Conservation (phyloP, 805 yeast species). For the Hermanozyma aechmeae region DNA sequence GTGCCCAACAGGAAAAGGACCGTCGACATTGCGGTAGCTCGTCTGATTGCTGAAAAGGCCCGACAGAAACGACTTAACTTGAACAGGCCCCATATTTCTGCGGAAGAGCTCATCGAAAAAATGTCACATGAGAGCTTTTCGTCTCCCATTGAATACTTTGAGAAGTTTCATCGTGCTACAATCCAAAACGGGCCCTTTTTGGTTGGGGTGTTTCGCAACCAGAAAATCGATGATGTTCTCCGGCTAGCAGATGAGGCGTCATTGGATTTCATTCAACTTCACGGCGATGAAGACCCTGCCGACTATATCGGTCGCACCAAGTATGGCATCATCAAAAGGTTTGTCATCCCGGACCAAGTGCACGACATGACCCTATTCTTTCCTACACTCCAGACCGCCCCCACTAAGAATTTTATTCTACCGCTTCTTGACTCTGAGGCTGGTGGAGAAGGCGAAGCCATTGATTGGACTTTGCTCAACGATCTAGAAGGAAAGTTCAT, state of each 20-base stretch:
- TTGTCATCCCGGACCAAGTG: conserved; percentile 48
- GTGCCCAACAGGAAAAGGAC: conserved; percentile 81
- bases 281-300: conserved; percentile 56
- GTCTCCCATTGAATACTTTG: conserved; percentile 20
- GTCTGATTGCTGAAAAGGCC: conserved; percentile 18
- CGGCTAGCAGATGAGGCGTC: conserved; percentile 31
- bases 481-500: conserved; percentile 34
- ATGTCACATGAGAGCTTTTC: conserved; percentile 7
- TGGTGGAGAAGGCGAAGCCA: conserved; percentile 85
- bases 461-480: conserved; percentile 52
- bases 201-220: conserved; percentile 91
- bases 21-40: conserved; percentile 28
- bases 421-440: conserved; percentile 77
- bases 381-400: conserved; percentile 1
- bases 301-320: conserved; percentile 38
- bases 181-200: conserved; percentile 50
- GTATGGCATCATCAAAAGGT: conserved; percentile 67
- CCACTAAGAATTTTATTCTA: conserved; percentile 31
- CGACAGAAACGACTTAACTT: conserved; percentile 11
- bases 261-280: conserved; percentile 79
- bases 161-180: conserved; percentile 12
- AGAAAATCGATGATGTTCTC: conserved; percentile 53
- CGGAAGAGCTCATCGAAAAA: conserved; percentile 8
- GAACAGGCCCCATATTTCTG: conserved; percentile 11
- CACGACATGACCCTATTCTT: conserved; percentile 21